phyloP scores from a whole-genome alignment of 495 filamentous ascomycete genomes.

The Collariella sp. region DNA sequence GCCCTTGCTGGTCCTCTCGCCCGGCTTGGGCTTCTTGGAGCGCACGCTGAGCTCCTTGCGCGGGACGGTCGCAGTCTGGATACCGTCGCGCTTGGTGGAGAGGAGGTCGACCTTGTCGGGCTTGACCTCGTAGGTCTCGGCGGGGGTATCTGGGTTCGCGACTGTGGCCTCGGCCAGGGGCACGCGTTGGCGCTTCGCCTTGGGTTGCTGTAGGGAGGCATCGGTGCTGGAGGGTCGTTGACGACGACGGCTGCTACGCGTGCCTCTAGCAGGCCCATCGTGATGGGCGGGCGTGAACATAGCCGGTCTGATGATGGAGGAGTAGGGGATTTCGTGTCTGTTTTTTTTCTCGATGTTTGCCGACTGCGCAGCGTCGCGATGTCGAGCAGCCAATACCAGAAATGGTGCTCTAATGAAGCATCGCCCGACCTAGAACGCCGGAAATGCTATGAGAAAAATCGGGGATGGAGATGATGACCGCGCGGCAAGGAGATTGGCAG shows the following conservation, averaged over 20 bases:
- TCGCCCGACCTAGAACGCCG: not conserved
- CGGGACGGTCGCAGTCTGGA: slow-evolving; percentile 31
- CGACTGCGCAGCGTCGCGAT: slow-evolving; percentile 5
- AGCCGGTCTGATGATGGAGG: slow-evolving; percentile 10
- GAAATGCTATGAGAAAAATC: not conserved
- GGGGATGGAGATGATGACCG: not conserved
- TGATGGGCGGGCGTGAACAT: slow-evolving; percentile 57
- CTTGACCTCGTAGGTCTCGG: slow-evolving; percentile 43
- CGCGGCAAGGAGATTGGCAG: not conserved
- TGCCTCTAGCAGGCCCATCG: slow-evolving; percentile 44
- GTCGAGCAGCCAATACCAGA: not conserved
- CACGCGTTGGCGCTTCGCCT: slow-evolving; percentile 63
- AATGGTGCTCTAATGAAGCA: not conserved
- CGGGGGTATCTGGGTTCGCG: slow-evolving; percentile 35
- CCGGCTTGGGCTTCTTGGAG: slow-evolving; percentile 47
- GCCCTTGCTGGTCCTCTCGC: slow-evolving; percentile 46
- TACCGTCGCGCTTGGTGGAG: slow-evolving; percentile 37
- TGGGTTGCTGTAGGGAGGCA: slow-evolving; percentile 52
- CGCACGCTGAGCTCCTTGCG: slow-evolving; percentile 53
- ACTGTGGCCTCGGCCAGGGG: slow-evolving; percentile 49
- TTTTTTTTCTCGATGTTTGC: slow-evolving; percentile 5
- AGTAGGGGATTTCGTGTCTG: not conserved
- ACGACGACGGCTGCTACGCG: slow-evolving; percentile 52
- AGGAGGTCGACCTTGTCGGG: slow-evolving; percentile 34
- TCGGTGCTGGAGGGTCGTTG: slow-evolving; percentile 60